Evolutionary conservation across 306 rosid genomes (phyloP).

Genomic region (Fragaria ananassa): DNA sequence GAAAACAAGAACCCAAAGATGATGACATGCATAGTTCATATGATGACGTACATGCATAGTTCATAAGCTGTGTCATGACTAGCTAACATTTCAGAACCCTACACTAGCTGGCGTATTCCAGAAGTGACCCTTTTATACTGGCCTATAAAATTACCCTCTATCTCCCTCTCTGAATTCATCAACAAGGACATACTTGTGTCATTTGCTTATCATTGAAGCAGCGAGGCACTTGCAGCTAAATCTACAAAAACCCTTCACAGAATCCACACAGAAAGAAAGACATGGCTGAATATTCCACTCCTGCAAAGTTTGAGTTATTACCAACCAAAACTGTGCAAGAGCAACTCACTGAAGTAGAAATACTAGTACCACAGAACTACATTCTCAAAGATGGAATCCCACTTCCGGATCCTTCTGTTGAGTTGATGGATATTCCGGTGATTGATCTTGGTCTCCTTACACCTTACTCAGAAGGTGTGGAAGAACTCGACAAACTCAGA

Average conservation of each 20-base stretch:
- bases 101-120: too few relatives aligned
- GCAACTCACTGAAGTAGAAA: background rate
- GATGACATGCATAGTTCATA: too few relatives aligned
- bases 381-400: constrained; percentile 27
- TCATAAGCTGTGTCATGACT: too few relatives aligned
- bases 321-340: constrained; percentile 30
- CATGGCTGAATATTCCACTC: constrained; percentile 2
- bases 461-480: constrained; percentile 3
- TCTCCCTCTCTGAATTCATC: too few relatives aligned
- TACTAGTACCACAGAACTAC: constrained; percentile 32
- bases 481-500: background rate
- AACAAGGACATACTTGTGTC: background rate
- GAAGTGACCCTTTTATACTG: too few relatives aligned
- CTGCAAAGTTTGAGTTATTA: background rate
- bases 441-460: constrained; percentile 28
- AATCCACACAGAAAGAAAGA: constrained; percentile 10
- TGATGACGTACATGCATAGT: too few relatives aligned
- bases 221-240: background rate
- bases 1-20: too few relatives aligned
- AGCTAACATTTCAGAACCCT: too few relatives aligned
- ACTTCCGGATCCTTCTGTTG: constrained; percentile 22
- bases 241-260: background rate
- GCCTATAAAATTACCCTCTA: too few relatives aligned
- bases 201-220: background rate
- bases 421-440: constrained; percentile 27